phyloP scores from a whole-genome alignment of 2,329 filamentous ascomycete species.

The Grosmannia clavigera region DNA sequence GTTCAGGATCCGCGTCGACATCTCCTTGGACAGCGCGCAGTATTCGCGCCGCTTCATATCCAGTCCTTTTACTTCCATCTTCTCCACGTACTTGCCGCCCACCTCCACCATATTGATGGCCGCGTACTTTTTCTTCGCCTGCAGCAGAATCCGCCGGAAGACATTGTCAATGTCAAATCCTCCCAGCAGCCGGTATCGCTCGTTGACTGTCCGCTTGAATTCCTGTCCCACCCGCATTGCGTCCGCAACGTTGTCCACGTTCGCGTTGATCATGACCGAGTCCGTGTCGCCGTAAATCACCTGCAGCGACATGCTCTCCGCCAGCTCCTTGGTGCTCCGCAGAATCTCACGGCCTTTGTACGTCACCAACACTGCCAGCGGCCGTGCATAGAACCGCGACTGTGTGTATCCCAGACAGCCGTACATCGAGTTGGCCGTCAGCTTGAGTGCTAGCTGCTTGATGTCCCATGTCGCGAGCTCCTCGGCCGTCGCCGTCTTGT shows the following conservation, averaged over 20 bases:
- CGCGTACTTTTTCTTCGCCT: slow-evolving; percentile 99
- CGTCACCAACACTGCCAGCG: slow-evolving; percentile 88
- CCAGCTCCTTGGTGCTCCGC: slow-evolving; percentile 86
- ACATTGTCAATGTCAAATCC: slow-evolving; percentile 98
- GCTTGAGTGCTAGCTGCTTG: slow-evolving; percentile 89
- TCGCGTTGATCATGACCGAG: slow-evolving; percentile 99
- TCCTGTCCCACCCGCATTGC: slow-evolving; percentile 85
- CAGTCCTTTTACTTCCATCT: slow-evolving; percentile 94
- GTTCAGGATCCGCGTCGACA: slow-evolving; percentile 79
- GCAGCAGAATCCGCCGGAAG: slow-evolving; percentile 82
- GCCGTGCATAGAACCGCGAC: slow-evolving; percentile 92
- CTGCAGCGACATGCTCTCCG: slow-evolving; percentile 78
- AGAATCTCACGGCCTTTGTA: slow-evolving; percentile 97
- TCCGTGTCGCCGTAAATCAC: slow-evolving; percentile 99
- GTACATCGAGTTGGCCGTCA: slow-evolving; percentile 99
- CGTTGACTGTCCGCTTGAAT: slow-evolving; percentile 91
- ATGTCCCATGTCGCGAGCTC: slow-evolving; percentile 94
- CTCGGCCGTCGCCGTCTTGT: slow-evolving; percentile 72
- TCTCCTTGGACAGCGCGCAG: slow-evolving; percentile 89
- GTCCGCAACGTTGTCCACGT: slow-evolving; percentile 83
- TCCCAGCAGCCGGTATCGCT: slow-evolving; percentile 80
- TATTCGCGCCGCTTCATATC: slow-evolving; percentile 98
- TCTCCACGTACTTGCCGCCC: slow-evolving; percentile 81
- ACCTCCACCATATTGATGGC: slow-evolving; percentile 87
- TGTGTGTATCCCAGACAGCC: slow-evolving; percentile 95